Percentiles rank a stretch among this genome's conserved stretches.
phyloP scores from a whole-genome alignment of 139 green algal genomes.

The Chlorella sp. region DNA sequence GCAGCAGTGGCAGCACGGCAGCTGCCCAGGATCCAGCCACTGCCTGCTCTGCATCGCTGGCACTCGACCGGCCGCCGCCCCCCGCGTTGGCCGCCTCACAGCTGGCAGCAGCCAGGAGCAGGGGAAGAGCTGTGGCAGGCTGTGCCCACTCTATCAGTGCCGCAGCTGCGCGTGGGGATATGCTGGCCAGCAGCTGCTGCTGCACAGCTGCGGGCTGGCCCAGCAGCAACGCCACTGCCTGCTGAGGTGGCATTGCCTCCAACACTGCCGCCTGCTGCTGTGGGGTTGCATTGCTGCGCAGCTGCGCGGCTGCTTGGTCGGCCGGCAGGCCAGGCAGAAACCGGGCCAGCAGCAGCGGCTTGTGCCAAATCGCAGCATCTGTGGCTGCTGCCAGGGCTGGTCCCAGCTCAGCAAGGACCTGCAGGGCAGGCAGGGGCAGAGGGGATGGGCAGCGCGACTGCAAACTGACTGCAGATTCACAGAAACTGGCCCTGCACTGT shows the following conservation, averaged over 20 bases:
- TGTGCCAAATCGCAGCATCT: not conserved
- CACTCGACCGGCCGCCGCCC: not conserved
- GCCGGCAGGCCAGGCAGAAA: not conserved
- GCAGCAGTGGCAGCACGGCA: not conserved
- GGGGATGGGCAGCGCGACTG: too few species aligned
- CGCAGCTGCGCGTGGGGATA: not conserved
- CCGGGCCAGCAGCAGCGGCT: conserved; percentile 24
- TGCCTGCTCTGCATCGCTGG: not conserved
- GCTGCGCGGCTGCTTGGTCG: not conserved
- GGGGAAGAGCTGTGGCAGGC: not conserved
- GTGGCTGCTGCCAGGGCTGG: not conserved
- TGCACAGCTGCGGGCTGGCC: not conserved
- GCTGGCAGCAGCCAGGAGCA: not conserved
- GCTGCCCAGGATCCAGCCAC: not conserved
- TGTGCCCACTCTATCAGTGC: not conserved
- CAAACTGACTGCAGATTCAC: too few species aligned
- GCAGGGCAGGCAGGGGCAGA: not conserved
- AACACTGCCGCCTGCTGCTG: conserved; percentile 14
- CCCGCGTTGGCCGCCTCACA: not conserved
- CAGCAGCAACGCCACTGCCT: not conserved
- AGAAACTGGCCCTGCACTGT: too few species aligned
- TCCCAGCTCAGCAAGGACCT: conserved; percentile 1
- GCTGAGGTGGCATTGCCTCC: not conserved
- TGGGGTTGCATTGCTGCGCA: not conserved
- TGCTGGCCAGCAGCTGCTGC: not conserved